Conservation (phyloP, 768 basidiomycete species). For the Panus rudis region DNA sequence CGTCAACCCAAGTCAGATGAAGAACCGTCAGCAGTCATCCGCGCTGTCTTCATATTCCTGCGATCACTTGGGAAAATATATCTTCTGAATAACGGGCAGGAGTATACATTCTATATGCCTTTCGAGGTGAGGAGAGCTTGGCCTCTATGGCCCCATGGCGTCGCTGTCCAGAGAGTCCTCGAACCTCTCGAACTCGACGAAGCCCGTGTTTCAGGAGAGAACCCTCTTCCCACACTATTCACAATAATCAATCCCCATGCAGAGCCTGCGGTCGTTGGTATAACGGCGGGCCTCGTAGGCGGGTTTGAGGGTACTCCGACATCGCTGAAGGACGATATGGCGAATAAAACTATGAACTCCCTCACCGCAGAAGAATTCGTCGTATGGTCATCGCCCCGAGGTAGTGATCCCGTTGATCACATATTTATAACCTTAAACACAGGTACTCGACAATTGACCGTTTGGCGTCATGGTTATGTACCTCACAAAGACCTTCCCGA, state of each 20-base stretch:
- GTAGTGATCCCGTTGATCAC: slow-evolving; percentile 35
- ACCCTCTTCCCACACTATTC: slow-evolving; percentile 73
- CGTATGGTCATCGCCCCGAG: slow-evolving; percentile 47
- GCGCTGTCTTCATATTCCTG: slow-evolving; percentile 72
- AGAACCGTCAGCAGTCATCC: slow-evolving; percentile 34
- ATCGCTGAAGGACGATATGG: slow-evolving; percentile 47
- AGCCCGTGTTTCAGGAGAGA: slow-evolving; percentile 56
- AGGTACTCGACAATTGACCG: slow-evolving; percentile 43
- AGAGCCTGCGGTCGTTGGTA: slow-evolving; percentile 65
- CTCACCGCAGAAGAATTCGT: slow-evolving; percentile 61
- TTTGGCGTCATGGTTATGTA: slow-evolving; percentile 71
- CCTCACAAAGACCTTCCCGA: slow-evolving; percentile 47
- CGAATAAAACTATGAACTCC: slow-evolving; percentile 45
- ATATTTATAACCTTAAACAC: slow-evolving; percentile 54
- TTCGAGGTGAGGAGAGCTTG: slow-evolving; percentile 76
- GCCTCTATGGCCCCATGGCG: slow-evolving; percentile 72
- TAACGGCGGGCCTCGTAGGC: slow-evolving; percentile 33
- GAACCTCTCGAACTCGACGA: slow-evolving; percentile 63
- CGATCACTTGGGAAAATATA: slow-evolving; percentile 69
- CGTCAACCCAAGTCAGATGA: slow-evolving; percentile 31
- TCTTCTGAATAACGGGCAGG: slow-evolving; percentile 52
- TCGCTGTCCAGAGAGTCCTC: slow-evolving; percentile 70
- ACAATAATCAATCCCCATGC: slow-evolving; percentile 70
- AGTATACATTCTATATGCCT: slow-evolving; percentile 74
- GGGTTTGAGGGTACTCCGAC: slow-evolving; percentile 14